Percentiles rank a stretch among this genome's conserved stretches.
These are phyloP conservation scores for Umbelopsis ramanniana DNA, from an alignment of 192 early-diverging fungal genomes.

Conservation along the genomic window DNA sequence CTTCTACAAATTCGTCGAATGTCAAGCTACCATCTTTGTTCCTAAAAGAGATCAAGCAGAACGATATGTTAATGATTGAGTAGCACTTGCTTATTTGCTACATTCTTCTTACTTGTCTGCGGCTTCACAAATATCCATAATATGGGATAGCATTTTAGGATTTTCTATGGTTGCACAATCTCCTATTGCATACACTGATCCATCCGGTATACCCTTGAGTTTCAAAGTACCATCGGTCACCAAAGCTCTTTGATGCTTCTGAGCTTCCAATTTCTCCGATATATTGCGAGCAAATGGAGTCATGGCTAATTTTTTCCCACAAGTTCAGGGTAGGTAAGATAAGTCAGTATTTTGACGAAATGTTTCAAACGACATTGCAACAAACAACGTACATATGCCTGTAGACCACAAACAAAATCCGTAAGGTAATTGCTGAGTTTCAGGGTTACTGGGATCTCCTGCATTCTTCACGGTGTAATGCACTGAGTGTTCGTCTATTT, in stretches of 20 bases:
- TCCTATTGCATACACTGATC: conserved; percentile 69
- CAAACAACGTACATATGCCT: conserved; percentile 50
- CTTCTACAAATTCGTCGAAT: conserved; percentile 53
- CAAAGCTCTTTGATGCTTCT: conserved; percentile 65
- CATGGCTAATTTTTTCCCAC: conserved; percentile 41
- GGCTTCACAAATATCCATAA: conserved; percentile 51
- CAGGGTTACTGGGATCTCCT: conserved; percentile 32
- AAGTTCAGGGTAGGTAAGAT: no score
- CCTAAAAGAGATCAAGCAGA: conserved; percentile 2
- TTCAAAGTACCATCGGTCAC: conserved; percentile 60
- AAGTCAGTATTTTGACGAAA: neutral
- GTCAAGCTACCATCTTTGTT: conserved; percentile 51
- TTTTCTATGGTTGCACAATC: conserved; percentile 77
- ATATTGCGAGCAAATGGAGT: conserved; percentile 57
- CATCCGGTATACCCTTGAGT: conserved; percentile 57
- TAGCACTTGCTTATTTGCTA: neutral
- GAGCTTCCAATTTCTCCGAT: conserved; percentile 49
- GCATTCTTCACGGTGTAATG: conserved; percentile 55
- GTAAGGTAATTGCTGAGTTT: conserved; percentile 41
- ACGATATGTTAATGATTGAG: neutral
- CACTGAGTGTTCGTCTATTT: conserved; percentile 57
- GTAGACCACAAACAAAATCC: conserved; percentile 62
- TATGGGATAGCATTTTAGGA: conserved; percentile 55
- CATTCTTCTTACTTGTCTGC: conserved; percentile 42
- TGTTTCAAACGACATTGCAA: conserved; percentile 22